Base-by-base conservation (phyloP, 768 basidiomycete species). In the Termitomyces bulborhizus region DNA sequence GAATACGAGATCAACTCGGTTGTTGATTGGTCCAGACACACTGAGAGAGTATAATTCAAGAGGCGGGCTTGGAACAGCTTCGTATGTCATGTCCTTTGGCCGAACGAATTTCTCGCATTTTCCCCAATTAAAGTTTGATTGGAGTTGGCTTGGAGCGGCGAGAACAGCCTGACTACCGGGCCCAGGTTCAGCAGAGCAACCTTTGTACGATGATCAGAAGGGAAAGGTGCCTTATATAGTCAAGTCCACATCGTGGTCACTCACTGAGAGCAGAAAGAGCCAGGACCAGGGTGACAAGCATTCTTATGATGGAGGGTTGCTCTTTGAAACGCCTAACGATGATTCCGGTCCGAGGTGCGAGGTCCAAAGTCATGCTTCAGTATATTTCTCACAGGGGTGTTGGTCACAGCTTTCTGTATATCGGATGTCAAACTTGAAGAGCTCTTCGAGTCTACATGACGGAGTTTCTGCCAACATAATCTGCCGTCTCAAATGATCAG, bases 1-100 rank as follows among this genome's bases (percentile, higher is more conserved):
- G 69, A 90, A 90, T 11, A 88, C 81, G 8, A 91, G 69, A 69
- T 89, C 83, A 26, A 89, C 79, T 16, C 89, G 80, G 64, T 90
- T 90, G 37, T 65, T 64, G 11, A 82, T 76, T 7, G 80, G 73
- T 0, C 88, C 88, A 32, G 87, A 85, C 5, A 77, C 69, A 27
- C 81, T 71, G 26, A 90, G 72, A 42, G 84, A 82, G 9, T 74
- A 59, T 7, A 88, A 63, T 55, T 85, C 77, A 36, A 88, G 70
- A 2, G 74, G 73, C 1, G 83, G 84, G 27, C 59, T 59, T 6
- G 63, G 60, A 24, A 63, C 63, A 16, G 32, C 26, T 6, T 55
- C 31, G 8, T 51, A 42, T 21, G n/a, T 41, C 12, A 31, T 32
- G 15, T 16, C 51, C 13, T 32, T 15, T 31, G n/a, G 41, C 5